phyloP scores from a whole-genome alignment of 1,284 basidiomycete genomes.

The Trichosporon ovoides region DNA sequence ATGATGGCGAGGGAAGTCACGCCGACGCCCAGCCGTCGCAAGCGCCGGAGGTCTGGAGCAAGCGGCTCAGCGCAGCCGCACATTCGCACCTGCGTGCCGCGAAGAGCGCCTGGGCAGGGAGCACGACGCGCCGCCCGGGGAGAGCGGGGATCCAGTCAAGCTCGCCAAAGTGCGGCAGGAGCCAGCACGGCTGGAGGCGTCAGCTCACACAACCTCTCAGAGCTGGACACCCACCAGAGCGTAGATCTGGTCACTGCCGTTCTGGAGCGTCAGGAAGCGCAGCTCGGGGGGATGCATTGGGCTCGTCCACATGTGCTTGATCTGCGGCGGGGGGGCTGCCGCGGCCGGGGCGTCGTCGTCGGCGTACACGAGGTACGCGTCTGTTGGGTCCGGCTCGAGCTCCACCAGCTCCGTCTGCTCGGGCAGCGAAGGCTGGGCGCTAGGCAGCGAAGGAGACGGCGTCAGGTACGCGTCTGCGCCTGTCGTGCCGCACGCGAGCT shows the following conservation, averaged over 20 bases:
- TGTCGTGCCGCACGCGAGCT: too few species aligned
- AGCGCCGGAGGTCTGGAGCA: neutral
- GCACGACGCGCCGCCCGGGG: neutral
- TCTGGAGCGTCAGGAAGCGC: neutral
- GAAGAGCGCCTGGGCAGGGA: neutral
- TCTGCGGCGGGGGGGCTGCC: neutral
- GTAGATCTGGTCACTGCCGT: neutral
- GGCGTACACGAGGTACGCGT: neutral
- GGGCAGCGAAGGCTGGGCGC: too few species aligned
- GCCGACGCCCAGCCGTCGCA: neutral
- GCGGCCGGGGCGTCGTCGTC: neutral
- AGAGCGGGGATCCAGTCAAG: neutral
- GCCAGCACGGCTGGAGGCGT: neutral
- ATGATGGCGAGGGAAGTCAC: neutral
- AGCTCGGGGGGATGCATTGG: neutral
- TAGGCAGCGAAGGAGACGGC: too few species aligned
- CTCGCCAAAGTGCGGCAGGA: neutral
- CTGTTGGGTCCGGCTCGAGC: neutral
- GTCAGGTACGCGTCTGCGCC: too few species aligned
- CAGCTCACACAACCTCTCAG: neutral
- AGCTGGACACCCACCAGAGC: neutral
- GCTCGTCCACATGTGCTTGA: conserved; percentile 3
- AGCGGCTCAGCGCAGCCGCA: neutral
- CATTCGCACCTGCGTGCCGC: neutral
- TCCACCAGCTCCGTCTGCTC: too few species aligned